Base-by-base conservation (phyloP, 176 grass and related monocot species). In the Oryza meridionalis region DNA sequence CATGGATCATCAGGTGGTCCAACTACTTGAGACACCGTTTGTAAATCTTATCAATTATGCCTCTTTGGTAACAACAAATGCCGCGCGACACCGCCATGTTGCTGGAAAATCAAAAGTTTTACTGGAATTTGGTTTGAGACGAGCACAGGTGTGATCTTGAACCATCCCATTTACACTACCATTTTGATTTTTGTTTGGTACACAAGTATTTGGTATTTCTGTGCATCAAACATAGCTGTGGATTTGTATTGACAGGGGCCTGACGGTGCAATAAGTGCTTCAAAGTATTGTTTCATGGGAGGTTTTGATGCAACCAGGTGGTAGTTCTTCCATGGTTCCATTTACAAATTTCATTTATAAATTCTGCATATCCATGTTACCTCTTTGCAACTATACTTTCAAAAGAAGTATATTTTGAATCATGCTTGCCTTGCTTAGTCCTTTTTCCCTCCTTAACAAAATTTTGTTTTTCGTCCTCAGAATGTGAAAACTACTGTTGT, bases 201-300 rank as follows among this genome's bases (percentile, higher is more conserved):
- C 33, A 61, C 26, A 67, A 31, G 65, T 31, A 82, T 70, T 68
- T 81, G 11, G 42, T 89, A 73, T 46, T 37, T 72, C 45, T n/a
- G 24, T 63, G 5, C 69, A 64, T 82, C 55, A 84, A 37, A 66
- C 62, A 61, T 80, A 74, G 5, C 21, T 82, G 53, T 31, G 22
- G 45, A 76, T 78, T 77, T 88, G 63, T 70, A 80, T 78, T 88
- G 77, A 17, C 81, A 99, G 91, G 96, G 96, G 22, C 96, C 93
- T 65, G 96, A 99, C 94, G 96, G 96, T n/a, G 96, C 93, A 69
- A 96, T 99, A 90, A 99, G 96, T 84, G 93, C 96, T 76, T 99
- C 96, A 77, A 99, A 90, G 84, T 99, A 99, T 82, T 94, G 93
- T 85, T 98, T 92, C 77, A 90, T 99, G 53, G 96, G 96, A 77